These are phyloP conservation scores for Diaporthe sp. DNA, from an alignment of 2,329 filamentous ascomycete species.

Conservation along the genomic window DNA sequence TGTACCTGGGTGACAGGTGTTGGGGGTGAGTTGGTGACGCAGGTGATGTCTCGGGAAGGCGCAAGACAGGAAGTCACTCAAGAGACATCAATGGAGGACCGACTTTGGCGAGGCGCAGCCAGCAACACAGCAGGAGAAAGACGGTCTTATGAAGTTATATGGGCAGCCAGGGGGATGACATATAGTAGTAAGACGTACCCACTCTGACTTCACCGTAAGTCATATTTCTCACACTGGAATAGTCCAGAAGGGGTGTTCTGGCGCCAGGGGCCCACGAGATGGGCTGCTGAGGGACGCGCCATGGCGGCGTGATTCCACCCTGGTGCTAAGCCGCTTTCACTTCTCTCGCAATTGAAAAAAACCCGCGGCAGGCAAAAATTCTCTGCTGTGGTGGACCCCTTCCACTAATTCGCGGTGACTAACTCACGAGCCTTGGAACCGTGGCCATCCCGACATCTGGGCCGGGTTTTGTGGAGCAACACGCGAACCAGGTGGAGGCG, in stretches of 20 bases:
- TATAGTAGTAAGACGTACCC: background rate
- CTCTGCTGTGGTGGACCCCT: conserved; percentile 29
- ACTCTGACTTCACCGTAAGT: background rate
- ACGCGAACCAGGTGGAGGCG: conserved; percentile 26
- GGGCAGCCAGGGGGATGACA: background rate
- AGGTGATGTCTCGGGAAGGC: conserved; percentile 38
- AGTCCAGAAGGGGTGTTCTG: conserved; percentile 3
- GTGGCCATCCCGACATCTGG: conserved; percentile 29
- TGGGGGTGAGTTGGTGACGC: conserved; percentile 6
- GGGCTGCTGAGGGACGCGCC: background rate
- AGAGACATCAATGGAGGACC: conserved; percentile 5
- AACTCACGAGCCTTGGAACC: conserved; percentile 20
- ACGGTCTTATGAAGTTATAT: background rate
- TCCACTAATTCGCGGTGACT: background rate
- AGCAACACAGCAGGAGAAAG: background rate
- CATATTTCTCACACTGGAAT: background rate
- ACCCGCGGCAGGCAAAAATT: conserved; percentile 36
- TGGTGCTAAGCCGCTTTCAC: conserved; percentile 7
- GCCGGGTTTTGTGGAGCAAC: conserved; percentile 22
- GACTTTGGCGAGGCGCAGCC: conserved; percentile 36
- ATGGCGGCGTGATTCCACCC: conserved; percentile 14
- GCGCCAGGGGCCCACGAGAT: background rate
- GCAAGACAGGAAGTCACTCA: conserved; percentile 32
- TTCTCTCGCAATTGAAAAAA: background rate
- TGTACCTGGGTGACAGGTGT: background rate